phyloP scores from a whole-genome alignment of 257 asterid genomes.

The Ophiorrhiza pumila region DNA sequence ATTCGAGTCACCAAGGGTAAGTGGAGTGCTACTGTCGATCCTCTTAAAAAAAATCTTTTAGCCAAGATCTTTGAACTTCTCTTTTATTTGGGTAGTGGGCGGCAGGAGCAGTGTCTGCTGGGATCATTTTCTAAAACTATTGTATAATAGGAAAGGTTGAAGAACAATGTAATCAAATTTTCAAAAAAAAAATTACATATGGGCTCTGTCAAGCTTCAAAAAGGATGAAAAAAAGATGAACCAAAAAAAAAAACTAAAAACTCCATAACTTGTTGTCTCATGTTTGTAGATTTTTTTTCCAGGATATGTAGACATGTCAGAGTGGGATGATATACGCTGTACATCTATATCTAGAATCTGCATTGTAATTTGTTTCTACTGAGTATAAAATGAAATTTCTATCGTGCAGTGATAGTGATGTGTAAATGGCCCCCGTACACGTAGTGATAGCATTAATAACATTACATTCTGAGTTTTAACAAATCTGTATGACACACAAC shows the following conservation, averaged over 20 bases:
- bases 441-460: no score
- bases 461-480: not conserved
- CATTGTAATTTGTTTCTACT: not conserved
- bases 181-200: no score
- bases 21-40: no score
- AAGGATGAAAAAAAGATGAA: not conserved
- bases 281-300: slow-evolving; percentile 8
- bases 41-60: no score
- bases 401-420: slow-evolving; percentile 9
- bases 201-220: no score
- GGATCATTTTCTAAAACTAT: no score
- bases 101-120: no score
- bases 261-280: slow-evolving; percentile 5
- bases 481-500: not conserved
- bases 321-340: not conserved
- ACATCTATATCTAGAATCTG: not conserved
- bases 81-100: no score
- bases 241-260: not conserved
- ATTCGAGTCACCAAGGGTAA: no score
- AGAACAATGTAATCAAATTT: no score
- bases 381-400: not conserved
- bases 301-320: slow-evolving; percentile 5
- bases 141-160: no score
- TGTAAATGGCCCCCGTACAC: not conserved
- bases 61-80: no score